Percentiles rank a stretch among this genome's conserved stretches.
Evolutionary conservation across 257 asterid genomes (phyloP).

Genomic region (Gynochthodes officinalis): DNA sequence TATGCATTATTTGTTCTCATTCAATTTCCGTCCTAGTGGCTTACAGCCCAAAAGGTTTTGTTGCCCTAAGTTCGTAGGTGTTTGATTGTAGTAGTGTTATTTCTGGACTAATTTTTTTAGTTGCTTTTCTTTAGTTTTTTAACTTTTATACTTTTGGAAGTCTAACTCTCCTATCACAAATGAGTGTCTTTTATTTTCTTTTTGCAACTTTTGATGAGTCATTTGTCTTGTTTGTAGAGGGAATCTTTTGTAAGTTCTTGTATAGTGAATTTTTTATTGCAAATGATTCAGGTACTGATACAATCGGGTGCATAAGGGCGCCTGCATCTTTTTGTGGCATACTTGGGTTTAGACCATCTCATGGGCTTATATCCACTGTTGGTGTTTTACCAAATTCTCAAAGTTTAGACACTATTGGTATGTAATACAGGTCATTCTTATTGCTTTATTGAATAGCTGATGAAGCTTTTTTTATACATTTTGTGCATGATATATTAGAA

Average conservation of each 20-base stretch:
- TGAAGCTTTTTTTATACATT: neutral
- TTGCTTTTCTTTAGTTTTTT: neutral
- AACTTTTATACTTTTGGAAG: neutral
- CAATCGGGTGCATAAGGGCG: slow-evolving; percentile 51
- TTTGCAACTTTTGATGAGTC: neutral
- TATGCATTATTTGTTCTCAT: slow-evolving; percentile 29
- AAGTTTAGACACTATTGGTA: slow-evolving; percentile 89
- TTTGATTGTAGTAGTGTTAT: neutral
- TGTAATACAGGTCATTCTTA: slow-evolving; percentile 19
- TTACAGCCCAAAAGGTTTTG: slow-evolving; percentile 1
- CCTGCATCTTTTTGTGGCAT: slow-evolving; percentile 76
- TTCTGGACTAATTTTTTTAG: neutral
- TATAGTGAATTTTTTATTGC: neutral
- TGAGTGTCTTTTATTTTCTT: neutral
- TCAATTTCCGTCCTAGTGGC: neutral
- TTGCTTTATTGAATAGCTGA: neutral
- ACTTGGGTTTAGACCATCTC: slow-evolving; percentile 86
- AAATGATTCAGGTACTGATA: slow-evolving; percentile 63
- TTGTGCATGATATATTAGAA: neutral
- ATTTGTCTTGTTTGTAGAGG: neutral
- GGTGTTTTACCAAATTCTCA: slow-evolving; percentile 85
- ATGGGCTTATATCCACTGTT: slow-evolving; percentile 64
- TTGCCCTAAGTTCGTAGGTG: neutral
- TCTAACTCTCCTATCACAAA: neutral
- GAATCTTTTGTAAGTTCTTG: neutral